These are phyloP conservation scores for Stephania cephalantha DNA, from an alignment of 164 flowering plant genomes.

Conservation along the genomic window DNA sequence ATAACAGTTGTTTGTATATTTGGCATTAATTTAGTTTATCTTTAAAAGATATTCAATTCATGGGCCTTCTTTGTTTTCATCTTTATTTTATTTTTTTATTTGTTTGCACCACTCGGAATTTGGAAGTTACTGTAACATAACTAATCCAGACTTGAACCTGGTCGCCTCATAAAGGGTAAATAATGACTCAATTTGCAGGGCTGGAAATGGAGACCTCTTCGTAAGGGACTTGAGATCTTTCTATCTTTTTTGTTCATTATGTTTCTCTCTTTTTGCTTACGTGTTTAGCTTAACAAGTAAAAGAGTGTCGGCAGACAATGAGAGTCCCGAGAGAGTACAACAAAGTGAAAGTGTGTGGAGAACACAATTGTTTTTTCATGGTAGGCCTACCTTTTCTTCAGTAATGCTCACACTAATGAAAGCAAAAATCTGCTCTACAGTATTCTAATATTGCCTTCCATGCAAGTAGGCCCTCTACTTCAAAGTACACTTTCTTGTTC, in stretches of 20 bases:
- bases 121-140: too few relatives aligned
- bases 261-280: background rate
- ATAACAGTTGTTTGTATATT: constrained; percentile 31
- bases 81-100: constrained; percentile 5
- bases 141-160: too few relatives aligned
- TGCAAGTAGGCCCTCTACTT: too few relatives aligned
- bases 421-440: too few relatives aligned
- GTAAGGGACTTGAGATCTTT: background rate
- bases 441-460: background rate
- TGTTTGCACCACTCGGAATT: background rate
- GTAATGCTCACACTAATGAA: too few relatives aligned
- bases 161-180: too few relatives aligned
- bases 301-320: constrained; percentile 25
- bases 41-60: constrained; percentile 8
- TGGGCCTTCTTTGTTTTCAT: background rate
- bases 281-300: constrained; percentile 1
- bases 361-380: background rate
- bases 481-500: background rate
- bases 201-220: too few relatives aligned
- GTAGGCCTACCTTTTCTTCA: too few relatives aligned
- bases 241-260: background rate
- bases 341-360: constrained; percentile 10
- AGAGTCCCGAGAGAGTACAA: background rate
- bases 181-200: too few relatives aligned
- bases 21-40: constrained; percentile 20